Evolutionary conservation across 208 protist species (phyloP).

Genomic region (Leishmania aethiopica): DNA sequence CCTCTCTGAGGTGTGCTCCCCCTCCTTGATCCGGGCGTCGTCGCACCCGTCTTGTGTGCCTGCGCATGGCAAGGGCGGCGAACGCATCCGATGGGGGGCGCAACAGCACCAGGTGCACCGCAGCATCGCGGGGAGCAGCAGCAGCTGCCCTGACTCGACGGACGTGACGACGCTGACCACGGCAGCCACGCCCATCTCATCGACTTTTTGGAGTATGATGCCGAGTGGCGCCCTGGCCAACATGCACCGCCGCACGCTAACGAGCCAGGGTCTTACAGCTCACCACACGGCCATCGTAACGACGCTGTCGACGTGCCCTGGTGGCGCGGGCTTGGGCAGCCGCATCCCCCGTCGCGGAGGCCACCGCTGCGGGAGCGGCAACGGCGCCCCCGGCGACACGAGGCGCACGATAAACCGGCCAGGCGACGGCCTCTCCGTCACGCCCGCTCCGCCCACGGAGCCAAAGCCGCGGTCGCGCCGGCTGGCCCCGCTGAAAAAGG

Average conservation of each 20-base stretch:
- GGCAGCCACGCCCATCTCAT: not conserved
- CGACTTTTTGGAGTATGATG: not conserved
- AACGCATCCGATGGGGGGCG: not conserved
- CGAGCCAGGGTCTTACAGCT: not conserved
- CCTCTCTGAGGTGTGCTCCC: slow-evolving; percentile 15
- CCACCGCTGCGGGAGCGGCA: not conserved
- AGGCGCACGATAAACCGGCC: not conserved
- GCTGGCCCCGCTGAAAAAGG: slow-evolving; percentile 14
- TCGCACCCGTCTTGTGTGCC: not conserved
- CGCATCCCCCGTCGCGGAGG: no score
- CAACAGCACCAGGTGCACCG: not conserved
- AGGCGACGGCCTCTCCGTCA: slow-evolving; percentile 15
- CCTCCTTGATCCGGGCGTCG: not conserved
- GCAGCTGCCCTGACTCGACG: not conserved
- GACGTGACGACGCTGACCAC: not conserved
- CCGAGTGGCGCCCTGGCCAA: not conserved
- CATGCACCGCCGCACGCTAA: not conserved
- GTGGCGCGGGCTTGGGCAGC: no score
- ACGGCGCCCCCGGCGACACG: not conserved
- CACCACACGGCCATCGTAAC: not conserved
- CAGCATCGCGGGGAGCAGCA: not conserved
- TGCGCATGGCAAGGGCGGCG: not conserved
- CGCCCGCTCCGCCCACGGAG: slow-evolving; percentile 19
- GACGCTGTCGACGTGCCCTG: no score
- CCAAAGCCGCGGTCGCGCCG: slow-evolving; percentile 18